Evolutionary conservation across 225 moss, liverwort and hornwort species (phyloP), one percentile per base, ranked within the genome.

Genomic region (Bryoerythrophyllum caledonicum): DNA sequence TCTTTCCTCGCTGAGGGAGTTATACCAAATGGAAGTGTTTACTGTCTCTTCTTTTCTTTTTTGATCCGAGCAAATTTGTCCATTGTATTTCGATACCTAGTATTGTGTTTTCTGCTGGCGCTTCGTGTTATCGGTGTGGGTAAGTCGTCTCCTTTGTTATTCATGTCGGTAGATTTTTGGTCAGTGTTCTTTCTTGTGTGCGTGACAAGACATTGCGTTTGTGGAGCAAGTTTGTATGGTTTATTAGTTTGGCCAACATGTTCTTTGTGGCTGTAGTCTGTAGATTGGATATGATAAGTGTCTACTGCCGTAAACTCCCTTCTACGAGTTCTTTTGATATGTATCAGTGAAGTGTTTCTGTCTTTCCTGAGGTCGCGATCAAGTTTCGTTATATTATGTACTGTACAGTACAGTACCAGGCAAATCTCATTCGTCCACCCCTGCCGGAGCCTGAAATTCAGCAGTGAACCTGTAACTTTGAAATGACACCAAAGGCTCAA

Each of bases 181-280:
- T 65, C 21, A 70, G 61, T 59, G 38, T 70, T n/a, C 54, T 76
- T 77, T 70, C 55, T 74, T 4, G 19, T 44, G 19, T 38, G 9
- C 10, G 38, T 38, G 1, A 38, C 38, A 38, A 9, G 1, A 9
- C 8, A 8, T 8, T 38, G 38, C 2, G 38, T 38, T 38, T 38
- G 38, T 38, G 38, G 38, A 38, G 9, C 38, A 38, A 10, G 7
- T 38, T 9, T 38, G 38, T 48, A 60, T 57, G 53, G 69, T 68
- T 38, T 68, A 68, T 68, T 28, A 32, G 79, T 76, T 68, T 26
- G 54, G 24, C 26, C 54, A 67, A 49, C 60, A 10, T 79, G 54
- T 75, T 56, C 20, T 53, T 64, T 68, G 76, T 80, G 76, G 72
- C 79, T 64, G 75, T 75, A 70, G 80, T 84, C 66, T 74, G 70